These are phyloP conservation scores for Aspergillus pseudoviridinutans DNA, from an alignment of 2,329 filamentous ascomycete genomes.

Conservation along the genomic window DNA sequence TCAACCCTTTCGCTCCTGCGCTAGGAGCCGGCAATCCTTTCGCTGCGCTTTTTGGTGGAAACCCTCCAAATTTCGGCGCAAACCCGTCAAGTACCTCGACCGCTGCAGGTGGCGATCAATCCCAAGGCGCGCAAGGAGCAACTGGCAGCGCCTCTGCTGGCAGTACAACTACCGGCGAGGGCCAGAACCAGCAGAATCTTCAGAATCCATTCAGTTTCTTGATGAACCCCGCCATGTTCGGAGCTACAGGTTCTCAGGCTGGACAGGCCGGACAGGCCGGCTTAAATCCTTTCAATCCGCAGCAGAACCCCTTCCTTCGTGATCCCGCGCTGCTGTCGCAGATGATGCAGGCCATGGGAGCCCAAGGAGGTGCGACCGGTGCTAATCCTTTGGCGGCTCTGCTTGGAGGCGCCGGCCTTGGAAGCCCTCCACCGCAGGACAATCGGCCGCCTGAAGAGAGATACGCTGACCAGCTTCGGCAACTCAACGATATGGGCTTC, in stretches of 20 bases:
- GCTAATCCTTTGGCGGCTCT: constrained; percentile 45
- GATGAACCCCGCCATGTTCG: constrained; percentile 48
- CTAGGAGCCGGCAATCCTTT: constrained; percentile 54
- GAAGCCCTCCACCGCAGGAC: constrained; percentile 61
- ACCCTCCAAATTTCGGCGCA: constrained; percentile 21
- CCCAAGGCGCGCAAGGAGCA: constrained; percentile 28
- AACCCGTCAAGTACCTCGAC: constrained; percentile 30
- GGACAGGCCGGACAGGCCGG: constrained; percentile 31
- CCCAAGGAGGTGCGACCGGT: constrained; percentile 32
- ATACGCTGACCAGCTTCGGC: constrained; percentile 82
- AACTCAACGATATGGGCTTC: constrained; percentile 99
- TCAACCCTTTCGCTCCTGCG: constrained; percentile 29
- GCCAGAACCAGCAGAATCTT: constrained; percentile 38
- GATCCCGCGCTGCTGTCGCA: constrained; percentile 57
- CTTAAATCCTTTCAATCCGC: constrained; percentile 44
- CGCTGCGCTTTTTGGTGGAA: constrained; percentile 53
- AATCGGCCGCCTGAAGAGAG: constrained; percentile 88
- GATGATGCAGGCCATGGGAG: constrained; percentile 51
- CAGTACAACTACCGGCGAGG: constrained; percentile 26
- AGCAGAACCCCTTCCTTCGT: constrained; percentile 54
- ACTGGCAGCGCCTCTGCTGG: constrained; percentile 26
- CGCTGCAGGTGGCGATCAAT: constrained; percentile 24
- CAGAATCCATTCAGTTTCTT: constrained; percentile 67
- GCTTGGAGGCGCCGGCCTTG: constrained; percentile 49
- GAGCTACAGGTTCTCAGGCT: constrained; percentile 24